Percentiles rank a stretch among this genome's conserved stretches.
Evolutionary conservation across 345 rosid genomes (phyloP).

Genomic region (Citrus hindsii): DNA sequence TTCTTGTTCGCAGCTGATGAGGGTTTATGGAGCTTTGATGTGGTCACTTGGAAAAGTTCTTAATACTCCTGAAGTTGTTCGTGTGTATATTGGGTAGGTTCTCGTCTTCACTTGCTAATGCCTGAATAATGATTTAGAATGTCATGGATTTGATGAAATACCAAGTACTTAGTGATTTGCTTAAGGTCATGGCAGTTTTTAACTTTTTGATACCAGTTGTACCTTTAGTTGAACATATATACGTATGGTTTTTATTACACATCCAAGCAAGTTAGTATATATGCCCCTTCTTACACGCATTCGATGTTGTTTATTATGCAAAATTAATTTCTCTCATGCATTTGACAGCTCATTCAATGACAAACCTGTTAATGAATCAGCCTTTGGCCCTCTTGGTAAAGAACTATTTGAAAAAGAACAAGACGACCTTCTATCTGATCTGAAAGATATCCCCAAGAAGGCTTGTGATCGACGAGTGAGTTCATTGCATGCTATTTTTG

Average conservation of each 20-base stretch:
- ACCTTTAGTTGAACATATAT: neutral
- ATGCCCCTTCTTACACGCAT: neutral
- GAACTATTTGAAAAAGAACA: constrained; percentile 96
- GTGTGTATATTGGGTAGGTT: constrained; percentile 91
- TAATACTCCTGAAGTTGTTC: constrained; percentile 88
- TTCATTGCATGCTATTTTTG: constrained; percentile 9
- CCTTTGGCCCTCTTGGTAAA: constrained; percentile 80
- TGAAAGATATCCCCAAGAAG: constrained; percentile 92
- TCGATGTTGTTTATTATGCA: neutral
- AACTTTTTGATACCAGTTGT: neutral
- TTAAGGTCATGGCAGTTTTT: neutral
- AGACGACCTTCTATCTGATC: constrained; percentile 80
- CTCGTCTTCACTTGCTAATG: neutral
- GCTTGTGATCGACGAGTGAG: constrained; percentile 98
- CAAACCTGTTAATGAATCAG: constrained; percentile 77
- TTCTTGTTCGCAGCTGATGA: constrained; percentile 68
- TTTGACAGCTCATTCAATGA: constrained; percentile 83
- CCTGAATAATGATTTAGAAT: neutral
- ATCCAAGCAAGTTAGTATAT: neutral
- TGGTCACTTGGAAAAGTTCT: constrained; percentile 99
- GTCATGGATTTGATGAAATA: neutral
- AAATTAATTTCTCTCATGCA: constrained; percentile 6
- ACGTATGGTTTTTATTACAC: neutral
- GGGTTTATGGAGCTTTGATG: constrained; percentile 98
- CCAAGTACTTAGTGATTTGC: neutral